A percentile compares a stretch with the other conserved stretches of the same genome.
phyloP scores from a whole-genome alignment of 176 grass and related monocot genomes.

The Carex pumila region DNA sequence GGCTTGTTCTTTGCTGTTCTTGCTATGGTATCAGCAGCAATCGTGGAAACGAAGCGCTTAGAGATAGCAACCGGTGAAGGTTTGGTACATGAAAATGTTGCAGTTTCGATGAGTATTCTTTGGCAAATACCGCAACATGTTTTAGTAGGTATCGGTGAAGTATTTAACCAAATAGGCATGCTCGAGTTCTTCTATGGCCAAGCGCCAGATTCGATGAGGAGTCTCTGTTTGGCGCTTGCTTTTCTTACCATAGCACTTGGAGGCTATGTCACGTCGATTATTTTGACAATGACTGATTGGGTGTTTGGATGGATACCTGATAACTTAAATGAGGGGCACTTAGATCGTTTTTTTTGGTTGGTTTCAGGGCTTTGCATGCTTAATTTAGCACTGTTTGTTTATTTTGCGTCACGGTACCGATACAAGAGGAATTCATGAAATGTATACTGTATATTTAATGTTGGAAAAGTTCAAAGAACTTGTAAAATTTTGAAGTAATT shows the following conservation, averaged over 20 bases:
- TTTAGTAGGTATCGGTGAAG: slow-evolving; percentile 31
- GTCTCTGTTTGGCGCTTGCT: slow-evolving; percentile 26
- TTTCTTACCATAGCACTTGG: slow-evolving; percentile 28
- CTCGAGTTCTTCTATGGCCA: slow-evolving; percentile 41
- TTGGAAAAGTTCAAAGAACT: no score
- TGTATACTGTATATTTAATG: no score
- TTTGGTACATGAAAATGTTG: slow-evolving; percentile 12
- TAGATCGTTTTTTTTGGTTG: slow-evolving; percentile 13
- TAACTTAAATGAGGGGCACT: slow-evolving; percentile 22
- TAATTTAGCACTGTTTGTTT: slow-evolving; percentile 12
- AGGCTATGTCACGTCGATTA: slow-evolving; percentile 30
- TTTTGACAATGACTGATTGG: slow-evolving; percentile 26
- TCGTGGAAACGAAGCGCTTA: slow-evolving; percentile 31
- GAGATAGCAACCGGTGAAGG: slow-evolving; percentile 12
- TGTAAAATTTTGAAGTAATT: neutral
- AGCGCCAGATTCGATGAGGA: slow-evolving; percentile 40
- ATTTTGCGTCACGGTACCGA: neutral
- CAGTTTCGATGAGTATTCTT: slow-evolving; percentile 30
- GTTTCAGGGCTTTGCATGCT: slow-evolving; percentile 11
- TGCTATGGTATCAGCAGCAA: slow-evolving; percentile 31
- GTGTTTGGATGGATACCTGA: slow-evolving; percentile 16
- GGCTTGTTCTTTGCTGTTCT: slow-evolving; percentile 33
- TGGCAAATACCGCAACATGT: slow-evolving; percentile 43
- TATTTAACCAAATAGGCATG: slow-evolving; percentile 33
- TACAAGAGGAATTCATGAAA: slow-evolving; percentile 4